Base-by-base conservation (phyloP, 1,284 basidiomycete species). In the Trametes sp. region DNA sequence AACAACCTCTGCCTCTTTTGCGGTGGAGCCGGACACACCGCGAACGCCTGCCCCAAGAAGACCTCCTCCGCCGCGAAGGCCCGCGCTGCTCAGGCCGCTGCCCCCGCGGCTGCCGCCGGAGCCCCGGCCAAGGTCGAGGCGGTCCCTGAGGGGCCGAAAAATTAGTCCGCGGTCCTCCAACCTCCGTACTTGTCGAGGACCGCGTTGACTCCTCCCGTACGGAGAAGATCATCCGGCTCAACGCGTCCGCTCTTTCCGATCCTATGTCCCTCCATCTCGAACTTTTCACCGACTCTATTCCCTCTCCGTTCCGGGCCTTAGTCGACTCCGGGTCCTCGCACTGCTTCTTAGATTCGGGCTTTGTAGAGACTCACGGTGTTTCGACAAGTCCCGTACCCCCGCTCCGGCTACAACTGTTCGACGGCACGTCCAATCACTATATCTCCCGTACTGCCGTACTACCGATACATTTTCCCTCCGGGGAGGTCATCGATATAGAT, bases 91-190 rank as follows among this genome's bases (percentile, higher is more conserved):
- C n/a, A n/a, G n/a, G n/a, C n/a, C n/a, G n/a, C n/a, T n/a, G n/a
- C n/a, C n/a, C n/a, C n/a, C n/a, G n/a, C n/a, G n/a, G n/a, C n/a
- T n/a, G n/a, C n/a, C n/a, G n/a, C n/a, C n/a, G n/a, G n/a, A n/a
- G n/a, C n/a, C 35, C n/a, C n/a, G n/a, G n/a, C n/a, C n/a, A n/a
- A n/a, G n/a, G n/a, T n/a, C n/a, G n/a, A n/a, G n/a, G 29, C 14
- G 38, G 19, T 41, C 28, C 24, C 0, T 78, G 6, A 33, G 51
- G 33, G 54, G 48, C 38, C 53, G 49, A 45, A 59, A n/a, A n/a
- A n/a, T n/a, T n/a, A n/a, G n/a, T n/a, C n/a, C n/a, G n/a, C n/a
- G n/a, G n/a, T n/a, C n/a, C 58, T 54, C 58, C 33, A 44, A 36
- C 45, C 36, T 53, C 38, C 26, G 33, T 41, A 28, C 42, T 23